These are phyloP conservation scores for Crataegus laevigata DNA, from an alignment of 306 rosid species.

Conservation along the genomic window DNA sequence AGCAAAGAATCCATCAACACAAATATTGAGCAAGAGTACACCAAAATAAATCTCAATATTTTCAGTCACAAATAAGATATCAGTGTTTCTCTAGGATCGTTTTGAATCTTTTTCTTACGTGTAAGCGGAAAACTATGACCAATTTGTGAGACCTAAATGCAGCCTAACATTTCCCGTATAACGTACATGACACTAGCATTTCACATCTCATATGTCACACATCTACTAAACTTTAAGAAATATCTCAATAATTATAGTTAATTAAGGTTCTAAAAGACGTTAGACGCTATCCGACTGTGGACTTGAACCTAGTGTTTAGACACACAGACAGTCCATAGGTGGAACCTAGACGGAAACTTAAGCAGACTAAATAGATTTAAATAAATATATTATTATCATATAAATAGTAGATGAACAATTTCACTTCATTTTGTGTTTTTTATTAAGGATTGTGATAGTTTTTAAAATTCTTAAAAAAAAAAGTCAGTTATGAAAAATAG, in stretches of 20 bases:
- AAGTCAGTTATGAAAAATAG: too few relatives aligned
- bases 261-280: too few relatives aligned
- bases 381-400: too few relatives aligned
- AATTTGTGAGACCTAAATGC: not conserved
- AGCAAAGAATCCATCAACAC: not conserved
- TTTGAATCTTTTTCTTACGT: not conserved
- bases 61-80: not conserved
- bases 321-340: too few relatives aligned
- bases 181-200: not conserved
- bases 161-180: not conserved
- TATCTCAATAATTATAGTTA: not conserved
- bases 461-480: too few relatives aligned
- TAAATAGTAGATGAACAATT: too few relatives aligned
- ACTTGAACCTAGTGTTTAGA: too few relatives aligned
- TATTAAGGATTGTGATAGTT: too few relatives aligned
- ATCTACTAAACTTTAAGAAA: not conserved
- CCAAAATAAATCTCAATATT: not conserved
- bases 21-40: not conserved
- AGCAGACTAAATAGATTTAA: too few relatives aligned
- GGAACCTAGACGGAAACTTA: too few relatives aligned
- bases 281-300: fast-evolving
- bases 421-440: too few relatives aligned
- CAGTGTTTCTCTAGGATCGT: not conserved
- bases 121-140: not conserved
- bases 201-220: not conserved